Conservation (phyloP, 2,329 filamentous ascomycete species). For the Ophiostoma ulmi region DNA sequence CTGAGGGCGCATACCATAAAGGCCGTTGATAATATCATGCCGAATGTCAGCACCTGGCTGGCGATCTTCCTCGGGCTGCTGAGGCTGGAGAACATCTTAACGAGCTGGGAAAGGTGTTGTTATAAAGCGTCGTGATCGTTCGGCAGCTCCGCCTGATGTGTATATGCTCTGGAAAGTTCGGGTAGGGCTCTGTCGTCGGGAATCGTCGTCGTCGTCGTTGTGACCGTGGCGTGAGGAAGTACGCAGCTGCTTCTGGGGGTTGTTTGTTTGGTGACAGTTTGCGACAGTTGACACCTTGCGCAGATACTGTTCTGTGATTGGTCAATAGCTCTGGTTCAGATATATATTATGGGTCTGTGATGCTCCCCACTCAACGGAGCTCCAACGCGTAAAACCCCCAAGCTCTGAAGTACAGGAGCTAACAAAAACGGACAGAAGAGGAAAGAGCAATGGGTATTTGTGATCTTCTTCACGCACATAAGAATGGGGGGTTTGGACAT, state of each 20-base stretch:
- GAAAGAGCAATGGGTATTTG: background rate
- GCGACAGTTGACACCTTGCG: slow-evolving; percentile 17
- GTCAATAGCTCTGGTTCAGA: background rate
- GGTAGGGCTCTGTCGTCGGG: background rate
- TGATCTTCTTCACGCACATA: background rate
- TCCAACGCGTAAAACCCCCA: background rate
- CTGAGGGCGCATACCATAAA: slow-evolving; percentile 61
- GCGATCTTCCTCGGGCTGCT: slow-evolving; percentile 74
- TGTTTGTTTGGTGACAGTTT: slow-evolving; percentile 11
- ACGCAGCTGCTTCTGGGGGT: background rate
- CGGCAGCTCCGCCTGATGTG: background rate
- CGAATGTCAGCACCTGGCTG: slow-evolving; percentile 82
- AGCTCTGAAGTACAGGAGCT: background rate
- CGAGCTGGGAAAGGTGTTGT: background rate
- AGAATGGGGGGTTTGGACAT: background rate
- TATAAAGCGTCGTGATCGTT: background rate
- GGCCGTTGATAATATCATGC: slow-evolving; percentile 79
- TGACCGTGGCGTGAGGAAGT: background rate
- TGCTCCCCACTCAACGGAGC: background rate
- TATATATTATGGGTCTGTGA: background rate
- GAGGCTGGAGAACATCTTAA: slow-evolving; percentile 62
- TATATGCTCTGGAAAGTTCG: background rate
- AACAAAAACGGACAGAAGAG: background rate
- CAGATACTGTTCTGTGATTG: background rate
- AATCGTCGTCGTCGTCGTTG: background rate